Percentiles rank a stretch among this genome's conserved stretches.
Evolutionary conservation across 1,284 basidiomycete species (phyloP).

Genomic region (Naganishia sp.): DNA sequence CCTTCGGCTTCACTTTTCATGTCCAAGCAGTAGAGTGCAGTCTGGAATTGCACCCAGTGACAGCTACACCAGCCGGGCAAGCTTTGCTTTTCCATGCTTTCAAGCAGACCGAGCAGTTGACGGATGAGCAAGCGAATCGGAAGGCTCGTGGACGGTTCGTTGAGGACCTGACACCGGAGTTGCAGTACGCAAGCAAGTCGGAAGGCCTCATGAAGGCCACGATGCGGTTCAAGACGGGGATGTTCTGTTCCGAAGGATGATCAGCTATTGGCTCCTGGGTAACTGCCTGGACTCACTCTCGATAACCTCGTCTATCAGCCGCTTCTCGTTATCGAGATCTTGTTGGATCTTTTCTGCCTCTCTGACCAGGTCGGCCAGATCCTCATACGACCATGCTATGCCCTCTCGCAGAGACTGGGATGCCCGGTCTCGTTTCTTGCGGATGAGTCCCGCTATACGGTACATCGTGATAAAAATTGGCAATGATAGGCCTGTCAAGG

Average conservation of each 20-base stretch:
- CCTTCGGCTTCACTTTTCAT: conserved; percentile 35
- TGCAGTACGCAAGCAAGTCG: conserved; percentile 41
- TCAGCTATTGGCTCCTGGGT: neutral
- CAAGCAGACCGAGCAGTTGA: conserved; percentile 41
- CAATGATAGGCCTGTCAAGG: conserved; percentile 41
- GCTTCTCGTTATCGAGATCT: conserved; percentile 40
- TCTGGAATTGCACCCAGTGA: conserved; percentile 45
- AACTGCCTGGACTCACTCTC: conserved; percentile 32
- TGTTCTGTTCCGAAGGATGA: conserved; percentile 32
- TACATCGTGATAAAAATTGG: conserved; percentile 42
- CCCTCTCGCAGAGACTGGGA: neutral
- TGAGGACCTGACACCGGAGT: conserved; percentile 39
- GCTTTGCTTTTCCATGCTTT: conserved; percentile 42
- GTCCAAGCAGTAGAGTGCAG: conserved; percentile 39
- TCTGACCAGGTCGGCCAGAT: conserved; percentile 38
- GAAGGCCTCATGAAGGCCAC: conserved; percentile 46
- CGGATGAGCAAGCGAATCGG: conserved; percentile 41
- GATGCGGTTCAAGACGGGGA: conserved; percentile 40
- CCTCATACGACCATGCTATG: conserved; percentile 39
- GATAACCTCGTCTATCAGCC: conserved; percentile 40
- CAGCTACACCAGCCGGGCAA: conserved; percentile 42
- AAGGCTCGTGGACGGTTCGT: conserved; percentile 40
- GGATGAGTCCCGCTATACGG: conserved; percentile 37
- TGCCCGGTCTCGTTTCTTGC: conserved; percentile 33
- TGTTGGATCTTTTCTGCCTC: conserved; percentile 39